Evolutionary conservation across 169 alveolate species (phyloP), one percentile per base, ranked within the genome.

Genomic region (Plasmodium malariae): DNA sequence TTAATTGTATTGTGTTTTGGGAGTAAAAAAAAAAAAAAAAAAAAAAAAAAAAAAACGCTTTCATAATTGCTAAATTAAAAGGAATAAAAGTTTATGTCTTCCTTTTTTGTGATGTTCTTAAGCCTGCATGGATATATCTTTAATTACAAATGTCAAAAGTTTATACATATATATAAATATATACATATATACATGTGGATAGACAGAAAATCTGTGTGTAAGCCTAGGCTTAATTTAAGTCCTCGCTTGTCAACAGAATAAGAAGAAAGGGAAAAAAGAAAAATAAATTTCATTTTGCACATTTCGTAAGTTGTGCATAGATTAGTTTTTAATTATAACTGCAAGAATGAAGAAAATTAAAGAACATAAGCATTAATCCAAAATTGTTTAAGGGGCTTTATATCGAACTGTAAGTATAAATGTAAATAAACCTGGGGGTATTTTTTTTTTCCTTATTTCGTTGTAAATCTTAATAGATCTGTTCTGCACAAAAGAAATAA

Each of bases 41-140:
- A 72, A 72, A 54, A 54, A 72, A 19, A 24, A 60, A 55, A 26
- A 26, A 55, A 51, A 62, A 24, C 48, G 5, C 26, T 60, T 28
- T 26, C 32, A 72, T 32, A 14, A 5, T 30, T 32, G 71, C 49
- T 26, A 28, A 43, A 6, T 51, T 17, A 72, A 72, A 60, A 40
- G 51, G 30, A 55, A 26, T 60, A 72, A 34, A 54, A n/a, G n/a
- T 45, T 1, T 54, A 28, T 55, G 57, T 48, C 28, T 26, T 2
- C 28, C 37, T 34, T 70, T 72, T 72, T 9, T 36, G 24, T 19
- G 17, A 26, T 72, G 37, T 62, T 17, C 54, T 72, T 72, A 12
- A 43, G 30, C 45, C 36, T 72, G 69, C 14, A 54, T 57, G 48
- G 34, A 48, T n/a, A n/a, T n/a, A n/a, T n/a, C n/a, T n/a, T n/a